Percentiles rank a stretch among this genome's conserved stretches.
Evolutionary conservation across 495 filamentous ascomycete genomes (phyloP).

Genomic region (Penicillium antarcticum): DNA sequence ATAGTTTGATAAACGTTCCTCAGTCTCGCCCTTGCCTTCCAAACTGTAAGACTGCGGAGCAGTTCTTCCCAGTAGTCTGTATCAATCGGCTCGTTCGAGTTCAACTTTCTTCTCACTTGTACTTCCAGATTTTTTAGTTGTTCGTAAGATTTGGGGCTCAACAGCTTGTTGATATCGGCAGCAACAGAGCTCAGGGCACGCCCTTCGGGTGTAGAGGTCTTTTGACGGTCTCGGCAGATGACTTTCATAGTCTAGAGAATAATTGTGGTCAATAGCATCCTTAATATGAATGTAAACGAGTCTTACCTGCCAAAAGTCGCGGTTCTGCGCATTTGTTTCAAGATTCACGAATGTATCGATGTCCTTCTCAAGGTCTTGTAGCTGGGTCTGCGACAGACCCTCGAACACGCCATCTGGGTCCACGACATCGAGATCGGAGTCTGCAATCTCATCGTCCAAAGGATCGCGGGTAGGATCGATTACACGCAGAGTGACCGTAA

Average conservation of each 20-base stretch:
- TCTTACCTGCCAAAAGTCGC: conserved; percentile 79
- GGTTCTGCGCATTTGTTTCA: conserved; percentile 73
- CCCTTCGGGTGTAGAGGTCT: conserved; percentile 64
- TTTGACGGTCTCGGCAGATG: conserved; percentile 75
- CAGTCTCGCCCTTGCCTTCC: conserved; percentile 87
- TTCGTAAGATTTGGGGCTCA: conserved; percentile 82
- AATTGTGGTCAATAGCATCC: conserved; percentile 18
- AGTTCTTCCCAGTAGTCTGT: conserved; percentile 97
- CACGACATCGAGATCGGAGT: conserved; percentile 73
- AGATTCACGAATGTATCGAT: conserved; percentile 81
- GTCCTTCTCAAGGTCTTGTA: conserved; percentile 78
- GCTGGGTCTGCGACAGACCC: conserved; percentile 63
- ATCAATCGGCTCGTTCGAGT: conserved; percentile 89
- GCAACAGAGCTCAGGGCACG: conserved; percentile 78
- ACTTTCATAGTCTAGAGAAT: conserved; percentile 66
- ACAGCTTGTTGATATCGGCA: conserved; percentile 79
- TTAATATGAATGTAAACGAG: neutral
- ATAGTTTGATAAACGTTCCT: conserved; percentile 77
- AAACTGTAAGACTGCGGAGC: conserved; percentile 76
- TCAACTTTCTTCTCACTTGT: conserved; percentile 79
- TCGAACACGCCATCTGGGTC: conserved; percentile 83
- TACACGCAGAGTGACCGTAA: conserved; percentile 85
- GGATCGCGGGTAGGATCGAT: conserved; percentile 76
- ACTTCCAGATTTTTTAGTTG: conserved; percentile 80
- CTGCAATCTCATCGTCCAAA: conserved; percentile 80